These are phyloP conservation scores for Chytridium lagenaria DNA, from an alignment of 371 early-diverging fungal genomes.

Conservation along the genomic window DNA sequence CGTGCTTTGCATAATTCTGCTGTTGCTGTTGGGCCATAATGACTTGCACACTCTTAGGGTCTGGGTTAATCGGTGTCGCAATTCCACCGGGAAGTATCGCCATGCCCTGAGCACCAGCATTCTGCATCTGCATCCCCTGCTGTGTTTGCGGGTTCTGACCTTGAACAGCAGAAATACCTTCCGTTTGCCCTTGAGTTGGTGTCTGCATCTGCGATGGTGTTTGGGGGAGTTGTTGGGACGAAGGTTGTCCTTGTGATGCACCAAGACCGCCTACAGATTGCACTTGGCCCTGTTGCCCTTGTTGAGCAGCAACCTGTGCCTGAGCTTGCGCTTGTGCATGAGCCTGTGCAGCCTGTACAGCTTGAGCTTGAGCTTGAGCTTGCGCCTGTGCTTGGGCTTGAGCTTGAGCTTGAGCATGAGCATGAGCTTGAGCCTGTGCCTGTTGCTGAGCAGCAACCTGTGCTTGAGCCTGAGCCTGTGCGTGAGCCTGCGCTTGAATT, in stretches of 20 bases:
- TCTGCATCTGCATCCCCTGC: conserved; percentile 8
- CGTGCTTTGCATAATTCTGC: neutral
- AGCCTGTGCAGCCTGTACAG: conserved; percentile 13
- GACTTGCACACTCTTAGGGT: conserved; percentile 13
- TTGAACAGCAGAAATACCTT: neutral
- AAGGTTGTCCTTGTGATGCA: neutral
- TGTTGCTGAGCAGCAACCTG: neutral
- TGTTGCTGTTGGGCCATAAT: conserved; percentile 21
- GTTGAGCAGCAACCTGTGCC: conserved; percentile 8
- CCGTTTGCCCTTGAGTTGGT: neutral
- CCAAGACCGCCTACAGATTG: neutral
- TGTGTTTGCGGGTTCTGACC: neutral
- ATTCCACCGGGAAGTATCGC: conserved; percentile 19
- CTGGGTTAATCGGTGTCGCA: conserved; percentile 15
- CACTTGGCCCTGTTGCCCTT: neutral
- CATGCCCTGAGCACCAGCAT: neutral
- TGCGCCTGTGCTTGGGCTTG: conserved; percentile 18
- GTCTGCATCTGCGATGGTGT: neutral
- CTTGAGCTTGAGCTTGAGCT: conserved; percentile 12
- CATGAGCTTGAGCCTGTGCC: conserved; percentile 12
- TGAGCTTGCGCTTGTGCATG: conserved; percentile 13
- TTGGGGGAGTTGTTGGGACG: neutral
- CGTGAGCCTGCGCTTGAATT: conserved; percentile 4
- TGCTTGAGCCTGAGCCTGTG: conserved; percentile 10
- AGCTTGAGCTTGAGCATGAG: neutral